phyloP scores from a whole-genome alignment of 371 early-diverging fungal species.

The Mucor lusitanicus region DNA sequence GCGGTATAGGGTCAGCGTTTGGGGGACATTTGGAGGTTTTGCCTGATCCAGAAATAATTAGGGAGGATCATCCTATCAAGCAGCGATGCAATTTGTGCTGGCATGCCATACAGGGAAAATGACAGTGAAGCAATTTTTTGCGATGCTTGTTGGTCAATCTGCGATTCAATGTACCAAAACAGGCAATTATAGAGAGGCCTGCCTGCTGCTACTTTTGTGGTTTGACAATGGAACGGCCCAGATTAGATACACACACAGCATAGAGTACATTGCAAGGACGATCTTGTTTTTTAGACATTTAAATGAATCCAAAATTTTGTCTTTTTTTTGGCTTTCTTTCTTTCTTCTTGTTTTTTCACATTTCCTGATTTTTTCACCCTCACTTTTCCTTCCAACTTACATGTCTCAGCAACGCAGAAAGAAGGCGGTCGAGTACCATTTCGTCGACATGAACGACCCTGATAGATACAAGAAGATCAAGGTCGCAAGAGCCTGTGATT shows the following conservation, averaged over 20 bases:
- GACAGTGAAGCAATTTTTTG: not conserved
- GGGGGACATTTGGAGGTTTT: not conserved
- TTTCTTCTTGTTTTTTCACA: not conserved
- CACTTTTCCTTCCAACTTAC: not conserved
- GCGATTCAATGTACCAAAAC: not conserved
- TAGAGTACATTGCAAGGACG: not conserved
- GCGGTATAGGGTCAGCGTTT: not conserved
- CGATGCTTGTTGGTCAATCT: not conserved
- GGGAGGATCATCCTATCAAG: not conserved
- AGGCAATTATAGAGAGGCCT: constrained; percentile 5
- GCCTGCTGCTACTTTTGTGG: constrained; percentile 3
- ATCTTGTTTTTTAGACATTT: not conserved
- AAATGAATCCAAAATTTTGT: not conserved
- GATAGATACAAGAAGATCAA: constrained; percentile 43
- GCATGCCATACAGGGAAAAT: not conserved
- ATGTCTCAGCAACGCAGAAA: constrained; percentile 16
- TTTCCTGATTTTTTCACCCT: not conserved
- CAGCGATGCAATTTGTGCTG: not conserved
- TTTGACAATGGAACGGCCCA: not conserved
- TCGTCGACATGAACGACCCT: constrained; percentile 46
- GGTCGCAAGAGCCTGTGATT: constrained; percentile 41
- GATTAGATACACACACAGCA: not conserved
- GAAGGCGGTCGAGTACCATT: constrained; percentile 31
- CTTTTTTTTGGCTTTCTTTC: not conserved
- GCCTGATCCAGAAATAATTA: not conserved